These are phyloP conservation scores for Macrotyloma uniflorum DNA, from an alignment of 306 rosid species.

Conservation along the genomic window DNA sequence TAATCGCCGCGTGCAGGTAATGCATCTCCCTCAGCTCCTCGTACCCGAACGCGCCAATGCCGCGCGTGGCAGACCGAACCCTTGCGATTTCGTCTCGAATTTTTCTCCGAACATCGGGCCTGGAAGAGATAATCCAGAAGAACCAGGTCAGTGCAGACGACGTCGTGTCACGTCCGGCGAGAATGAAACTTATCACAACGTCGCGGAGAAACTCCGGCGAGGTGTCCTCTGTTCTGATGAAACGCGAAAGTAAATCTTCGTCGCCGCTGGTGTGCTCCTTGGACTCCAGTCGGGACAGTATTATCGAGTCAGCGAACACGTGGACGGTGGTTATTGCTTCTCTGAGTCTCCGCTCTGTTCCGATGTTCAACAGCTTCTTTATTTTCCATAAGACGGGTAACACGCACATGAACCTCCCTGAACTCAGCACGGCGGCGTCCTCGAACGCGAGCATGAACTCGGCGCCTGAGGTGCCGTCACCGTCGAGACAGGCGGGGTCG, in stretches of 20 bases:
- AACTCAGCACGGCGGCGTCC: slow-evolving; percentile 50
- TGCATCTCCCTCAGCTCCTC: slow-evolving; percentile 72
- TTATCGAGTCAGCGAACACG: slow-evolving; percentile 49
- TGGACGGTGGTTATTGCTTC: slow-evolving; percentile 57
- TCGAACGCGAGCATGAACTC: slow-evolving; percentile 76
- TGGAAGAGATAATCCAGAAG: slow-evolving; percentile 65
- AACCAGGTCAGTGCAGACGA: slow-evolving; percentile 76
- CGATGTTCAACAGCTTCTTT: slow-evolving; percentile 49
- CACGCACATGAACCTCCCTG: slow-evolving; percentile 46
- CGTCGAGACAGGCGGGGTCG: slow-evolving; percentile 54
- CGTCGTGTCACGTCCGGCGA: slow-evolving; percentile 78
- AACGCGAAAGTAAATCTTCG: slow-evolving; percentile 63
- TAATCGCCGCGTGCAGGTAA: slow-evolving; percentile 68
- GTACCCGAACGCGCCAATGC: slow-evolving; percentile 29
- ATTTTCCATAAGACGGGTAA: slow-evolving; percentile 20
- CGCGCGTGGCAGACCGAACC: slow-evolving; percentile 20
- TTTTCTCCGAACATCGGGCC: slow-evolving; percentile 36
- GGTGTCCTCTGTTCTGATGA: slow-evolving; percentile 44
- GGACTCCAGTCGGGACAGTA: slow-evolving; percentile 53
- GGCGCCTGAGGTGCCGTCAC: slow-evolving; percentile 40
- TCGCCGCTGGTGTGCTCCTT: background rate
- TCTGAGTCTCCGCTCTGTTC: slow-evolving; percentile 50
- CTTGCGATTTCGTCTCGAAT: slow-evolving; percentile 44
- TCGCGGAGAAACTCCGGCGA: slow-evolving; percentile 68
- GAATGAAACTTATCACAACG: slow-evolving; percentile 62